A percentile compares a stretch with the other conserved stretches of the same genome.
These are phyloP conservation scores for Penicillium italicum DNA, from an alignment of 2,329 filamentous ascomycete genomes.

Conservation along the genomic window DNA sequence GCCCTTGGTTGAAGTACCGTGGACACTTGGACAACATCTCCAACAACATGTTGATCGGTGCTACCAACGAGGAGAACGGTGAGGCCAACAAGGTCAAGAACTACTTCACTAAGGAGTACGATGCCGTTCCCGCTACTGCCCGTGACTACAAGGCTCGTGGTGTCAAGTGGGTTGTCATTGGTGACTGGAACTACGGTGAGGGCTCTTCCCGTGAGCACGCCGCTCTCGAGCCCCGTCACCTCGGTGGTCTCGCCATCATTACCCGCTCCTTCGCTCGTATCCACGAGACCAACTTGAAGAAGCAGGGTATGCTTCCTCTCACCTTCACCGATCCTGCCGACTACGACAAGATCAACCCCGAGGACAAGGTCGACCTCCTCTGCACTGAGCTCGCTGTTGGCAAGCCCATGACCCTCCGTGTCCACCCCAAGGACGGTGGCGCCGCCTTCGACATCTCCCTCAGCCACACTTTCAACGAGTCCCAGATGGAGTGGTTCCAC, in stretches of 20 bases:
- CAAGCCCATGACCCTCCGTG: constrained; percentile 85
- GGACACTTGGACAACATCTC: constrained; percentile 97
- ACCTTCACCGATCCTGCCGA: constrained; percentile 93
- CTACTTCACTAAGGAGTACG: constrained; percentile 75
- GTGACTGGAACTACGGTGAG: constrained; percentile 99
- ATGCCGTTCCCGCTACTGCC: constrained; percentile 85
- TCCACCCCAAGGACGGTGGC: constrained; percentile 81
- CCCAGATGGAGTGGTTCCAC: constrained; percentile 99
- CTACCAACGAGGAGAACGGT: constrained; percentile 90
- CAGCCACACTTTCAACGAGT: constrained; percentile 94
- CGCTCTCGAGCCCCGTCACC: constrained; percentile 93
- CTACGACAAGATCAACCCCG: constrained; percentile 93
- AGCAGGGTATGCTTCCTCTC: constrained; percentile 99
- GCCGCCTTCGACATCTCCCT: constrained; percentile 76
- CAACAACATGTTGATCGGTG: constrained; percentile 95
- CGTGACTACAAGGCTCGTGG: constrained; percentile 98
- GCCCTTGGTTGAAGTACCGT: constrained; percentile 99
- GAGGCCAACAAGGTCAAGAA: constrained; percentile 99
- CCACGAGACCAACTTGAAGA: constrained; percentile 99
- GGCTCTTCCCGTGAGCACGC: constrained; percentile 97
- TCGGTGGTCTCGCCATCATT: constrained; percentile 95
- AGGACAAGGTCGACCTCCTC: constrained; percentile 86
- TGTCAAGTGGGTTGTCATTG: constrained; percentile 93
- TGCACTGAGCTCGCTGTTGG: constrained; percentile 87
- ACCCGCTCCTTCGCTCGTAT: constrained; percentile 96